Percentiles rank a stretch among this genome's conserved stretches.
Evolutionary conservation across 805 yeast genomes (phyloP).

Genomic region (Sugiyamaella marilandica): DNA sequence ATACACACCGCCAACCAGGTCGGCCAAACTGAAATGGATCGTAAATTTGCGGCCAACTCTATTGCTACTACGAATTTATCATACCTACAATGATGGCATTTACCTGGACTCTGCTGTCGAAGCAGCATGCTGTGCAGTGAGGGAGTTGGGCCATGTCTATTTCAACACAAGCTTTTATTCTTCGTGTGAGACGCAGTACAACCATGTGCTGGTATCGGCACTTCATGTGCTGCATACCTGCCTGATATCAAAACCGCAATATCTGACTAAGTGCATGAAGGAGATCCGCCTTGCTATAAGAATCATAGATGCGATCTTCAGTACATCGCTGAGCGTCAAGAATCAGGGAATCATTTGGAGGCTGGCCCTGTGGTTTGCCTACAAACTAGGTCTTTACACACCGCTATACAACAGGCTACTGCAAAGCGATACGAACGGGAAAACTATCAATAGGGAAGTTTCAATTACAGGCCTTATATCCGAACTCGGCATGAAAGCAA

Average conservation of each 20-base stretch:
- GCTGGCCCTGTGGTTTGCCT: too few species aligned
- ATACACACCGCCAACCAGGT: constrained; percentile 2
- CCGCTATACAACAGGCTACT: background rate
- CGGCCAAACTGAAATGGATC: constrained; percentile 12
- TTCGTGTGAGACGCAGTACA: constrained; percentile 24
- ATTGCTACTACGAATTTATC: constrained; percentile 19
- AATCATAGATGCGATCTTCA: background rate
- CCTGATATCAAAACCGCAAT: constrained; percentile 20
- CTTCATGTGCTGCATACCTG: constrained; percentile 24
- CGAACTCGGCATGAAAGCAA: constrained; percentile 3
- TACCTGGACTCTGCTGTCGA: constrained; percentile 23
- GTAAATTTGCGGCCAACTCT: constrained; percentile 7
- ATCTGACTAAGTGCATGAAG: constrained; percentile 15
- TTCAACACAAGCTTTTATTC: constrained; percentile 20
- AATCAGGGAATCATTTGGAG: background rate
- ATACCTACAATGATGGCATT: constrained; percentile 12
- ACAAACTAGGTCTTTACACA: too few species aligned
- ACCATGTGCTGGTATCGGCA: constrained; percentile 24
- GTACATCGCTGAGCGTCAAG: background rate
- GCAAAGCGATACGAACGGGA: background rate
- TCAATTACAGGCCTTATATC: constrained; percentile 2
- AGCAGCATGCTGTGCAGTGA: constrained; percentile 22
- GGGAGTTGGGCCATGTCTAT: constrained; percentile 19
- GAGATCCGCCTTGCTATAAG: too few species aligned
- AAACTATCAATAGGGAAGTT: background rate